Base-by-base conservation (phyloP, 129 eudicot species). In the Rutidosis leptorrhynchoides region DNA sequence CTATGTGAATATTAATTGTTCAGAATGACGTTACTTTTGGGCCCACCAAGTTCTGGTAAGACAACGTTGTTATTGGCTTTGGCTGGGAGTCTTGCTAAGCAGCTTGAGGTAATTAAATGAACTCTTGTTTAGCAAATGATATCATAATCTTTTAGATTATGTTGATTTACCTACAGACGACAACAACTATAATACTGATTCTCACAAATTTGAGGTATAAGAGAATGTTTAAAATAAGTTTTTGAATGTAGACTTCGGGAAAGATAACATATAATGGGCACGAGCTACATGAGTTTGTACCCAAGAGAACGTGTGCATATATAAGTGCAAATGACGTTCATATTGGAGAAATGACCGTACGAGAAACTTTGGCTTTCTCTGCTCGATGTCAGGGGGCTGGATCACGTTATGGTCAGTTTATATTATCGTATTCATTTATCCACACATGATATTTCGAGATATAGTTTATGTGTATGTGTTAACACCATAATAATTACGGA, bases 331-430 rank as follows among this genome's bases (percentile, higher is more conserved):
- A 90, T 48, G 95, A 90, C 87, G 80, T 87, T 23, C 97, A 90
- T 64, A 83, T 87, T 2, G 95, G 95, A 60, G 97, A 90, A 71
- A 82, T 90, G 95, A 87, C 97, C 17, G 97, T 90, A 8, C 83
- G 97, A 79, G 97, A 90, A 81, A 87, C 95, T 16, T 73, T 87
- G 70, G 95, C 83, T 32, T 90, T 82, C 78, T 85, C 95, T 21
- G 97, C 93, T 42, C 85, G 96, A 74, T 85, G 88, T 56, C 97
- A 90, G 67, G 97, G 97, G 48, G 85, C 83, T 65, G 97, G 97
- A 71, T 80, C 83, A 7, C 83, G 95, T n/a, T 87, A 90, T 68
- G 97, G 96, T 90, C 54, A 77, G 91, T 58, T 35, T 26, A 7
- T n/a, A 4, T 43, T 11, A 8, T 69, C 51, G 14, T 15, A 29